A percentile compares a stretch with the other conserved stretches of the same genome.
Conservation (phyloP, 495 filamentous ascomycete genomes). For the Ascodesmis nigricans region DNA sequence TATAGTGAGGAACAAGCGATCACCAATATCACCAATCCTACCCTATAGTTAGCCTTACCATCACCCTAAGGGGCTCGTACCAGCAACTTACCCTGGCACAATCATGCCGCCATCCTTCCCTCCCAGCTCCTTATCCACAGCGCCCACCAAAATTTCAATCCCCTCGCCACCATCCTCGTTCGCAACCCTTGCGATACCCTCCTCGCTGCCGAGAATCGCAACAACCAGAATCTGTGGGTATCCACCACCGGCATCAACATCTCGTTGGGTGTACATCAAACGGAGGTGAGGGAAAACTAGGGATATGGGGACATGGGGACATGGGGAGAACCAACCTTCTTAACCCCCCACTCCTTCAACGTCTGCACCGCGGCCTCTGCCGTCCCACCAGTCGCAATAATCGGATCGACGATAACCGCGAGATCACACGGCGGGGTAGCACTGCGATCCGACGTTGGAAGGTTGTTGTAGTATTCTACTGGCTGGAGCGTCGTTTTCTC, state of each 20-base stretch:
- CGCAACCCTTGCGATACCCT: slow-evolving; percentile 45
- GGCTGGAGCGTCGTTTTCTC: slow-evolving; percentile 65
- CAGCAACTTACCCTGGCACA: slow-evolving; percentile 38
- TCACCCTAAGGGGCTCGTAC: too few relatives aligned
- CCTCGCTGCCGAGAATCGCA: slow-evolving; percentile 46
- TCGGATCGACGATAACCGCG: slow-evolving; percentile 70
- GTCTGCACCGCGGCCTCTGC: slow-evolving; percentile 76
- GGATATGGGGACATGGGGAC: neutral
- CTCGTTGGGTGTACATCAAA: neutral
- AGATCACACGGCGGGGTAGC: slow-evolving; percentile 29
- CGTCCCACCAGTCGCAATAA: slow-evolving; percentile 85
- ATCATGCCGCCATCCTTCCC: slow-evolving; percentile 62
- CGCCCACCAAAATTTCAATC: slow-evolving; percentile 65
- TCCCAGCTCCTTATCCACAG: slow-evolving; percentile 42
- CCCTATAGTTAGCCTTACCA: neutral
- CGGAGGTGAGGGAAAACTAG: neutral
- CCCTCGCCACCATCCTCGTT: slow-evolving; percentile 44
- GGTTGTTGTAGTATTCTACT: slow-evolving; percentile 97
- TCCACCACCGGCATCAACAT: too few relatives aligned
- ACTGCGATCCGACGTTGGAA: slow-evolving; percentile 40
- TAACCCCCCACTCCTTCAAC: slow-evolving; percentile 71
- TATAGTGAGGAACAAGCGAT: slow-evolving; percentile 77
- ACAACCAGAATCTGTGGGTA: slow-evolving; percentile 39
- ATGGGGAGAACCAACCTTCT: slow-evolving; percentile 25
- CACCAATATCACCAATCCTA: slow-evolving; percentile 50